These are phyloP conservation scores for Epichloe uncinata DNA, from an alignment of 2,329 filamentous ascomycete genomes.

Conservation along the genomic window DNA sequence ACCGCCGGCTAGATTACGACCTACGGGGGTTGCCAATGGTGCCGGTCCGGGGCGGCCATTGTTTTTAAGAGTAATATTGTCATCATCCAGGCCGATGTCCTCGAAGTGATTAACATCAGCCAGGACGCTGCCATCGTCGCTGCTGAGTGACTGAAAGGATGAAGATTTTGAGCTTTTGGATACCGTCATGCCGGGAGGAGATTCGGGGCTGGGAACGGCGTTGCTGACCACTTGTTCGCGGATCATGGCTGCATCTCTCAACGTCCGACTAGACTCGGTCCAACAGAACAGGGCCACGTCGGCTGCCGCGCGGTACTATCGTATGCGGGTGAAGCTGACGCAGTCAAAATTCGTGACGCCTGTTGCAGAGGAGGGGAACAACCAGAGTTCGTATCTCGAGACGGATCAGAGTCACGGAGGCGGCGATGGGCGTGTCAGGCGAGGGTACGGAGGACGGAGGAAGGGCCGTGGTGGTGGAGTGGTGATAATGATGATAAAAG, in stretches of 20 bases:
- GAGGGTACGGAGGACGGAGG: neutral
- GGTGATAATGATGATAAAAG: neutral
- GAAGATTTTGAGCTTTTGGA: constrained; percentile 89
- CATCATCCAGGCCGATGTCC: constrained; percentile 76
- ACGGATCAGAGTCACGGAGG: neutral
- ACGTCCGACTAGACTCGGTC: neutral
- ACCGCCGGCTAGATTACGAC: constrained; percentile 18
- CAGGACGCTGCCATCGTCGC: constrained; percentile 57
- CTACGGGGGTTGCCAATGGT: constrained; percentile 9
- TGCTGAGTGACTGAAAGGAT: constrained; percentile 68
- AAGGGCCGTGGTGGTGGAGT: neutral
- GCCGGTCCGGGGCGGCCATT: constrained; percentile 23
- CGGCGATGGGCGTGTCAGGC: neutral
- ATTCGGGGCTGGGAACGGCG: constrained; percentile 20
- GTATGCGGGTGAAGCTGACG: neutral
- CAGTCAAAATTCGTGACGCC: neutral
- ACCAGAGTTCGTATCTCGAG: neutral
- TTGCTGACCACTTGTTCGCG: constrained; percentile 17
- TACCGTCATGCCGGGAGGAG: constrained; percentile 50
- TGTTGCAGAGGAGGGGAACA: neutral
- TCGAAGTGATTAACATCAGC: constrained; percentile 77
- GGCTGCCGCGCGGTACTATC: too few relatives aligned
- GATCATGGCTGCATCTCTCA: constrained; percentile 23
- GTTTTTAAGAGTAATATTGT: constrained; percentile 34
- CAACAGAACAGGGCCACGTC: too few relatives aligned